These are phyloP conservation scores for Colletotrichum viniferum DNA, from an alignment of 2,329 filamentous ascomycete genomes.

Conservation along the genomic window DNA sequence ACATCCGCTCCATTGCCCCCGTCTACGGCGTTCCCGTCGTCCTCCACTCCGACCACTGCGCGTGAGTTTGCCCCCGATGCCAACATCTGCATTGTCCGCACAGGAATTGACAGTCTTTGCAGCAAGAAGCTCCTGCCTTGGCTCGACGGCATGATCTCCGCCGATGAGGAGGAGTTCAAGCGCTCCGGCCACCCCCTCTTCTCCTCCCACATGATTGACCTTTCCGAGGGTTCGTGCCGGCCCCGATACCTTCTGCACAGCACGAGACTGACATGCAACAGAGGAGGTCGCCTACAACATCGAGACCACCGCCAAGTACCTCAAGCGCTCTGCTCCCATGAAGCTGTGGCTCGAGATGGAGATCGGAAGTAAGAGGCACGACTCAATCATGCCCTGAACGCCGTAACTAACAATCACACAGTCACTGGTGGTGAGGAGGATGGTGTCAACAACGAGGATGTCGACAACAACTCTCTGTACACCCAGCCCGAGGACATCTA, in stretches of 20 bases:
- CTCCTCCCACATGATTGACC: slow-evolving; percentile 98
- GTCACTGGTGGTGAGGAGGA: slow-evolving; percentile 97
- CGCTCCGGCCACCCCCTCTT: slow-evolving; percentile 89
- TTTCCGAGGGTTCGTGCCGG: slow-evolving; percentile 69
- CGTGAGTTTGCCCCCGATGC: slow-evolving; percentile 36
- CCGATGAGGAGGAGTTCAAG: slow-evolving; percentile 96
- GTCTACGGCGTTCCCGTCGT: slow-evolving; percentile 89
- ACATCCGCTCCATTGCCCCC: slow-evolving; percentile 87
- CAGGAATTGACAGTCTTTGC: not conserved
- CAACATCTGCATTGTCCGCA: not conserved
- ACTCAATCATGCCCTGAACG: not conserved
- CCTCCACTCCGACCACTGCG: slow-evolving; percentile 97
- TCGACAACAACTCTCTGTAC: slow-evolving; percentile 97
- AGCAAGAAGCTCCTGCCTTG: slow-evolving; percentile 96
- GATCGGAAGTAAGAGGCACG: slow-evolving; percentile 42
- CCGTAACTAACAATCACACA: slow-evolving; percentile 36
- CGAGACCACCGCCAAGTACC: slow-evolving; percentile 87
- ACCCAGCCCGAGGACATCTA: slow-evolving; percentile 97
- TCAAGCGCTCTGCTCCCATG: slow-evolving; percentile 93
- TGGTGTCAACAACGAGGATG: slow-evolving; percentile 97
- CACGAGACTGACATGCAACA: not conserved
- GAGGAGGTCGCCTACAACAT: slow-evolving; percentile 89
- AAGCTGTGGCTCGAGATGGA: slow-evolving; percentile 99
- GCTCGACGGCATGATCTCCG: slow-evolving; percentile 95
- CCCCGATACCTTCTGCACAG: not conserved